Evolutionary conservation across 73 alveolate species (phyloP).

Genomic region (Stentor coeruleus): DNA sequence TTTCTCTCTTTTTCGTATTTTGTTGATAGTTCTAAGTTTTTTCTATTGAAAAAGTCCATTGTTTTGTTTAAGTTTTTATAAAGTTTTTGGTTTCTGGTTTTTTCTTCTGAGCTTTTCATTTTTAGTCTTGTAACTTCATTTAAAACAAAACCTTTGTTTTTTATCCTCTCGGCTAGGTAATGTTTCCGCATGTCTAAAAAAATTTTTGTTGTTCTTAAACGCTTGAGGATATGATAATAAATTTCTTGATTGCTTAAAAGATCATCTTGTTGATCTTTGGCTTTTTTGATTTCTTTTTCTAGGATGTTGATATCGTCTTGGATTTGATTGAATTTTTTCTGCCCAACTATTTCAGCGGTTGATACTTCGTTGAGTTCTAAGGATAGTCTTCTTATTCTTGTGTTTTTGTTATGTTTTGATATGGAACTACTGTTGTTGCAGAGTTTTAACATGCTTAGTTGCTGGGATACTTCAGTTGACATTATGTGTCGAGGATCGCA

Average conservation of each 20-base stretch:
- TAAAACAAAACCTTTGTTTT: not conserved
- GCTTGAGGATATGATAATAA: not conserved
- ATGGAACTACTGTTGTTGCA: no score
- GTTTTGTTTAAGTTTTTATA: not conserved
- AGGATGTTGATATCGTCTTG: no score
- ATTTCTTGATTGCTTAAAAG: not conserved
- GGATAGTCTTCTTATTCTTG: not conserved
- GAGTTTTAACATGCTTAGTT: not conserved
- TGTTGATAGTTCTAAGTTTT: not conserved
- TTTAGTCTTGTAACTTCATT: not conserved
- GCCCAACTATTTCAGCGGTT: not conserved
- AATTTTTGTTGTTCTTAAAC: not conserved
- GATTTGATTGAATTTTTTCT: no score
- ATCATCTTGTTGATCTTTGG: not conserved
- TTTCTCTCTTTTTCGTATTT: not conserved
- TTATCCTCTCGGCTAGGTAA: not conserved
- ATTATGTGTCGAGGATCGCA: not conserved
- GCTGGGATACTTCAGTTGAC: not conserved
- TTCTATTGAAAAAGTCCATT: not conserved
- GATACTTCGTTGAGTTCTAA: not conserved
- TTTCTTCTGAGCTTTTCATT: not conserved
- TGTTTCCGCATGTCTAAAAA: not conserved
- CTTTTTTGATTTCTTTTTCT: no score
- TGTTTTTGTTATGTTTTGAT: not conserved
- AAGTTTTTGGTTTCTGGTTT: not conserved